These are phyloP conservation scores for Phytophthora fragariaefolia DNA, from an alignment of 352 stramenopile genomes.

Conservation along the genomic window DNA sequence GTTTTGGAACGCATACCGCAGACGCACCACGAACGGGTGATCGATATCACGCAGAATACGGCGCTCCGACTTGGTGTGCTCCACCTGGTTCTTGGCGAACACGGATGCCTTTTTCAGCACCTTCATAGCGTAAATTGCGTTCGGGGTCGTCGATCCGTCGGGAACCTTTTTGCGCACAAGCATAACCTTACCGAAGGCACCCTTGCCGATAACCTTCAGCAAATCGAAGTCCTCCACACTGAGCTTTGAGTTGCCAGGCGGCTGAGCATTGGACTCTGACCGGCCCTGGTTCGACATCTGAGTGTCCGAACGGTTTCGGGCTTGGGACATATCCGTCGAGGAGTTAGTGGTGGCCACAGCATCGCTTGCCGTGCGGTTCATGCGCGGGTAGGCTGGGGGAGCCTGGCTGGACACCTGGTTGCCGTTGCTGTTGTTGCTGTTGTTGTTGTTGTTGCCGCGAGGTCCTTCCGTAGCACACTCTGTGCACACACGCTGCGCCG, in stretches of 20 bases:
- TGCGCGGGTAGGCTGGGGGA: conserved; percentile 44
- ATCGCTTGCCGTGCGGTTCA: conserved; percentile 70
- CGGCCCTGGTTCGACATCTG: conserved; percentile 75
- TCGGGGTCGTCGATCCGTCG: conserved; percentile 62
- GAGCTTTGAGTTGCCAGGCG: conserved; percentile 62
- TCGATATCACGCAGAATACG: conserved; percentile 91
- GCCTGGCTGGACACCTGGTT: conserved; percentile 37
- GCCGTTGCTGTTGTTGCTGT: not conserved
- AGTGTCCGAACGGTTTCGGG: conserved; percentile 70
- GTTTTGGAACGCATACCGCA: conserved; percentile 95
- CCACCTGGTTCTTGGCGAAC: conserved; percentile 93
- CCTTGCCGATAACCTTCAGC: conserved; percentile 96
- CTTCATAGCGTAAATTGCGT: conserved; percentile 94
- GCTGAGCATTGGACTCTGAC: conserved; percentile 52
- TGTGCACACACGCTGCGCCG: conserved; percentile 88
- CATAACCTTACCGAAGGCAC: conserved; percentile 97
- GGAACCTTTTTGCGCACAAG: conserved; percentile 93
- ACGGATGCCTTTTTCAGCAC: conserved; percentile 93
- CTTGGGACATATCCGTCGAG: conserved; percentile 35
- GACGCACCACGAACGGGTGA: conserved; percentile 93
- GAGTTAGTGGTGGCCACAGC: conserved; percentile 50
- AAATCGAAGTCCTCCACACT: conserved; percentile 95
- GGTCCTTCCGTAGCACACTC: conserved; percentile 88
- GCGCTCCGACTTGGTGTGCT: conserved; percentile 94
- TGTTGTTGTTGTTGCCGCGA: conserved; percentile 32